Conservation (phyloP, 371 early-diverging fungal genomes). For the Dinochytrium kinnereticum region DNA sequence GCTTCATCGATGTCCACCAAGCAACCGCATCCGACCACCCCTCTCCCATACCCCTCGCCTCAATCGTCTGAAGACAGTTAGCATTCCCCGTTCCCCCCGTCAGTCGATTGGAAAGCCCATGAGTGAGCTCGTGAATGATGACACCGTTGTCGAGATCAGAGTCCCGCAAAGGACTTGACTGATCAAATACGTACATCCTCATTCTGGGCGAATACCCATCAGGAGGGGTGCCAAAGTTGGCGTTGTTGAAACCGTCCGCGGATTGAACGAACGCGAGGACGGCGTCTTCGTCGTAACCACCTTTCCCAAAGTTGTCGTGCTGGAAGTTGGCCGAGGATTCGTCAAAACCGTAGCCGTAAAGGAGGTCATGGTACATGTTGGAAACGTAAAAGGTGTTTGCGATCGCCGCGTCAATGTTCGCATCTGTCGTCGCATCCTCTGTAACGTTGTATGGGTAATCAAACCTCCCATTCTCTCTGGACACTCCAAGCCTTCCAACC, state of each 20-base stretch:
- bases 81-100: constrained; percentile 88
- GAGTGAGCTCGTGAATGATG: too few relatives aligned
- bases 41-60: constrained; percentile 94
- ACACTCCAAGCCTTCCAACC: too few relatives aligned
- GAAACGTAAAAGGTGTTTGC: constrained; percentile 89
- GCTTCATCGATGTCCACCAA: constrained; percentile 69
- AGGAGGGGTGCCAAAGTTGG: constrained; percentile 51
- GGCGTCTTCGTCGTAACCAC: constrained; percentile 47
- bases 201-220: constrained; percentile 47
- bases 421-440: constrained; percentile 69
- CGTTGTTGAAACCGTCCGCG: constrained; percentile 47
- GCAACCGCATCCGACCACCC: too few relatives aligned
- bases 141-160: constrained; percentile 29
- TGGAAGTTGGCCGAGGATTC: constrained; percentile 90
- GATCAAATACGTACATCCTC: constrained; percentile 40
- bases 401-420: constrained; percentile 78
- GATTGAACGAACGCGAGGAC: constrained; percentile 47
- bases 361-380: constrained; percentile 66
- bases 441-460: constrained; percentile 70
- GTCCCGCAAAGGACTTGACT: constrained; percentile 31
- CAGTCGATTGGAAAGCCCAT: constrained; percentile 86
- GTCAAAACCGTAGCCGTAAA: constrained; percentile 86
- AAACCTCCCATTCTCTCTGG: constrained; percentile 57
- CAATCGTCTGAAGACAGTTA: constrained; percentile 82
- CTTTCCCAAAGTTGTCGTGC: constrained; percentile 32